Base-by-base conservation (phyloP, 257 asterid genomes). In the Capsicum baccatum region DNA sequence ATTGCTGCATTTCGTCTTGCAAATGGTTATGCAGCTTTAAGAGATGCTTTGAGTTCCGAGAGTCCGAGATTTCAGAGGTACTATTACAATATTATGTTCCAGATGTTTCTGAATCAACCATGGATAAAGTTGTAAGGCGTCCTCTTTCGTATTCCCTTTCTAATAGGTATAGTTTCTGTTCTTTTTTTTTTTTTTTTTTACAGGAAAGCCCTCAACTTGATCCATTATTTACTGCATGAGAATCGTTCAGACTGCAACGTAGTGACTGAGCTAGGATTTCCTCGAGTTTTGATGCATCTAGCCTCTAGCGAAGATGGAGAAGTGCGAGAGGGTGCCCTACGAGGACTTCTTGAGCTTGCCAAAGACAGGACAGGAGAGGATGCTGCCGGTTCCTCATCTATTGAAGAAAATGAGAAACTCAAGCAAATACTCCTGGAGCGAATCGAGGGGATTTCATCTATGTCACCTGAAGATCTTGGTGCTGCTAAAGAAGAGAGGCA, bases 131-230 rank as follows among this genome's bases (percentile, higher is more conserved):
- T 6, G n/a, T 10, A 10, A 47, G 19, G 3, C 44, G 21, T 74
- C 63, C 14, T 13, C 0, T 52, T 8, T 26, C 54, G 5, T 76
- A 54, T 70, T 16, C 17, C 33, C 12, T 6, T 63, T 74, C 9
- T 74, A 8, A 55, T 6, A n/a, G 66, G 71, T 85, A 4, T 21
- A 12, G 54, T 83, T 16, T 9, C 60, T 82, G 63, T 81, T 54
- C 8, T 83, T 35, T 83, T 91, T 26, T 81, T 54, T 8, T 83
- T 35, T 81, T 54, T 8, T 83, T 35, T 83, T 91, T 26, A 81
- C 94, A 97, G 98, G 97, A 95, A 92, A 89, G 98, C 98, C 62
- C 95, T 94, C 9, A 91, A 94, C 89, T 91, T 95, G 93, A 87
- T 97, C 80, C 87, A 91, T 11, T 92, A 92, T 84, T 84, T 94